These are phyloP conservation scores for Populus trichocarpa DNA, from an alignment of 441 rosid species.

Conservation along the genomic window DNA sequence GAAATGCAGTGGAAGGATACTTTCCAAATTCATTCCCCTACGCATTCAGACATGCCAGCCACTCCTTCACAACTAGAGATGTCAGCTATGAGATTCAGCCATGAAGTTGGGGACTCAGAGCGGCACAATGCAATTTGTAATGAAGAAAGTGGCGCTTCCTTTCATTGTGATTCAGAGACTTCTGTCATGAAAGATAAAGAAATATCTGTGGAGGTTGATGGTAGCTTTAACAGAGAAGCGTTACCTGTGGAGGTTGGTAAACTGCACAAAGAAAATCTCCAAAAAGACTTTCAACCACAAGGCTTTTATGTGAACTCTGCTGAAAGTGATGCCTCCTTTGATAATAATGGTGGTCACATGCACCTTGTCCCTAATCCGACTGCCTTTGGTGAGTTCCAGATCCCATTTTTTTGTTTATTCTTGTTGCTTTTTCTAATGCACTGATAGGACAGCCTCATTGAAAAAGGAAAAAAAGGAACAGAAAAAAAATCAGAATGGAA, in stretches of 20 bases:
- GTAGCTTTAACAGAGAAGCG: slow-evolving; percentile 16
- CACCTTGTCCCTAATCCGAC: slow-evolving; percentile 35
- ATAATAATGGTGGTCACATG: slow-evolving; percentile 27
- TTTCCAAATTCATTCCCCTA: slow-evolving; percentile 21
- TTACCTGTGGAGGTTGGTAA: slow-evolving; percentile 25
- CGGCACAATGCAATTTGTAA: slow-evolving; percentile 28
- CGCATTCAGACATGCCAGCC: slow-evolving; percentile 26
- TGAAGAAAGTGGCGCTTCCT: slow-evolving; percentile 31
- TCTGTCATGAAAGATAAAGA: slow-evolving; percentile 58
- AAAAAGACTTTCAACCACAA: slow-evolving; percentile 23
- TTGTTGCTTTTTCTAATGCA: not conserved
- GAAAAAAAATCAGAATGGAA: not conserved
- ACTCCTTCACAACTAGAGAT: slow-evolving; percentile 20
- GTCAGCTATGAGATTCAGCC: slow-evolving; percentile 29
- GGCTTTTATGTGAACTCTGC: slow-evolving; percentile 39
- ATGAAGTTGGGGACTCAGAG: slow-evolving; percentile 25
- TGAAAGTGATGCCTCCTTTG: slow-evolving; percentile 42
- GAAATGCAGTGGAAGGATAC: slow-evolving; percentile 41
- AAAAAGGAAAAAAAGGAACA: not conserved
- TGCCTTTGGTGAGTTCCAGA: slow-evolving; percentile 53
- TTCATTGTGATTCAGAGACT: slow-evolving; percentile 41
- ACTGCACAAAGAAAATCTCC: slow-evolving; percentile 20
- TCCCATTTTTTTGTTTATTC: not conserved
- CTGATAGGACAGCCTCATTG: not conserved
- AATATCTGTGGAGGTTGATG: slow-evolving; percentile 18